Conservation (phyloP, 2,329 filamentous ascomycete genomes). For the Aspergillus spinulosporus region DNA sequence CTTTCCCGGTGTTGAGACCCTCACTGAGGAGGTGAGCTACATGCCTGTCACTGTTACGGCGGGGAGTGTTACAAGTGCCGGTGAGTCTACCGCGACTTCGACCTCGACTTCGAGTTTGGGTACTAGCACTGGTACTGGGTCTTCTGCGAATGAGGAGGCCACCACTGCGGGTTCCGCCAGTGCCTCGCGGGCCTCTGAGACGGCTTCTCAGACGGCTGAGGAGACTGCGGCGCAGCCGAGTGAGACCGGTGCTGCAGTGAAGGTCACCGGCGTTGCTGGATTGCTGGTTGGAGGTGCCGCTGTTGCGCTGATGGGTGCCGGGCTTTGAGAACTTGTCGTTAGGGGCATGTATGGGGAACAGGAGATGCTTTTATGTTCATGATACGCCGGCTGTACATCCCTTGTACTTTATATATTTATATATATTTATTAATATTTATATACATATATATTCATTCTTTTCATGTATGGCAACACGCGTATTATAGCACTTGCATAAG, state of each 20-base stretch:
- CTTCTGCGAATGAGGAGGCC: too few relatives aligned
- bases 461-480: too few relatives aligned
- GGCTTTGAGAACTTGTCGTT: too few relatives aligned
- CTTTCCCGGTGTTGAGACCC: slow-evolving; percentile 18
- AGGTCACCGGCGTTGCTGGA: background rate
- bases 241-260: slow-evolving; percentile 10
- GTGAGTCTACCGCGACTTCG: background rate
- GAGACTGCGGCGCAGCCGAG: background rate
- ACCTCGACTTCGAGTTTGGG: background rate
- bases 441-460: too few relatives aligned
- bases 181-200: background rate
- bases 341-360: too few relatives aligned
- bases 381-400: too few relatives aligned
- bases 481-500: too few relatives aligned
- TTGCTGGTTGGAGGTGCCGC: slow-evolving; percentile 15
- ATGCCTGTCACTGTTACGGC: slow-evolving; percentile 28
- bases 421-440: too few relatives aligned
- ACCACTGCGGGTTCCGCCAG: background rate
- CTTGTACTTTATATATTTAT: too few relatives aligned
- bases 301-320: background rate
- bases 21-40: slow-evolving; percentile 14
- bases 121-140: background rate
- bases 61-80: slow-evolving; percentile 9
- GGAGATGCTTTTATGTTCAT: too few relatives aligned
- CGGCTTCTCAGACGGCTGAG: background rate